Evolutionary conservation across 140 eudicot genomes (phyloP).

Genomic region (Bidens hawaiensis): DNA sequence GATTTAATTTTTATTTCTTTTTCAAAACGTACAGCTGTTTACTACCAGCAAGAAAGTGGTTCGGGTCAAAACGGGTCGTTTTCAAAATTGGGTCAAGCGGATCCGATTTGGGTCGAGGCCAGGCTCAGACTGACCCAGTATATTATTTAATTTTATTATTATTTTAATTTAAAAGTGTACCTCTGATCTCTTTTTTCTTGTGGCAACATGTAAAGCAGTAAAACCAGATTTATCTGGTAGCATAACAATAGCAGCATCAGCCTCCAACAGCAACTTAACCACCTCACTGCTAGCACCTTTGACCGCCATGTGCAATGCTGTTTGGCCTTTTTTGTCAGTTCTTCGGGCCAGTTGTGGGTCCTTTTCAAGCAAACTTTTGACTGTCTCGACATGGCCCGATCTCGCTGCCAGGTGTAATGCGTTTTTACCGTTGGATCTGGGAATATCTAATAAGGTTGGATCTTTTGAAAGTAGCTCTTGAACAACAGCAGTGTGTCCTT

Average conservation of each 20-base stretch:
- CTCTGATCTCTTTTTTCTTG: conserved; percentile 83
- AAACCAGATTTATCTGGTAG: conserved; percentile 81
- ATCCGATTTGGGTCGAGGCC: not conserved
- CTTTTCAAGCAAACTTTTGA: conserved; percentile 62
- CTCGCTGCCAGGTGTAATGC: conserved; percentile 87
- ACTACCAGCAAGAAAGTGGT: conserved; percentile 58
- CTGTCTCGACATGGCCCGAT: conserved; percentile 73
- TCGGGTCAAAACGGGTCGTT: not conserved
- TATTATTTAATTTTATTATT: not conserved
- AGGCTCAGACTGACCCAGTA: not conserved
- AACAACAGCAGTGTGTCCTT: conserved; percentile 78
- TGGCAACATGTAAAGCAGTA: conserved; percentile 87
- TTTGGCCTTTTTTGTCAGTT: conserved; percentile 85
- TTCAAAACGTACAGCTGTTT: no score
- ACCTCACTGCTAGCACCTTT: conserved; percentile 68
- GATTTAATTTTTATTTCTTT: no score
- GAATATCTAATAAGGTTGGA: conserved; percentile 46
- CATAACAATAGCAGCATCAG: conserved; percentile 78
- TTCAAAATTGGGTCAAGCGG: no score
- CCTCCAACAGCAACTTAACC: conserved; percentile 65
- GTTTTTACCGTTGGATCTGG: conserved; percentile 78
- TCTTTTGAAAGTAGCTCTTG: conserved; percentile 67
- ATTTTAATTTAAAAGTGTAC: conserved; percentile 30
- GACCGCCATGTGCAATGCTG: conserved; percentile 91
- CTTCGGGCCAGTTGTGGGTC: conserved; percentile 73